Evolutionary conservation across 2,329 filamentous ascomycete species (phyloP), one percentile per base, ranked within the genome.

Genomic region (Iodosphaeria phyllophila): DNA sequence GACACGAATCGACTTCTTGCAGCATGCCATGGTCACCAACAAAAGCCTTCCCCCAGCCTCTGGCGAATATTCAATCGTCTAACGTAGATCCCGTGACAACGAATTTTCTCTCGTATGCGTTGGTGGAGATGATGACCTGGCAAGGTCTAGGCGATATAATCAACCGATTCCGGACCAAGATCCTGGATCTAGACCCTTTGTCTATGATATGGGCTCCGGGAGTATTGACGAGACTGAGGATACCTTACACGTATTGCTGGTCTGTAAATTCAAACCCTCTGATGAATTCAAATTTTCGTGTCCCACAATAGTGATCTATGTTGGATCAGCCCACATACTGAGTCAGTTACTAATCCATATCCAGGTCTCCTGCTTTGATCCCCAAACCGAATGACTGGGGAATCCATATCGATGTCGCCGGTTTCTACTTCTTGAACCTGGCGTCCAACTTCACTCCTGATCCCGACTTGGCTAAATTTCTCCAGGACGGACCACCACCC

Each of bases 231-330:
- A 69, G 79, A 16, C 54, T 93, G 16, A 66, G 65, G 23, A 64
- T 93, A 10, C 82, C 84, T 1, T 80, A 79, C 37, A 92, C 84
- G 0, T 95, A 93, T 42, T 89, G 83, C 48, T 93, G 84, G 83
- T 43, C 50, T 50, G 51, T 48, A 19, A 19, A 8, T 19, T 8
- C 8, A 8, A 19, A 8, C 11, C 8, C 11, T n/a, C 8, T 19
- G 18, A 16, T n/a, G 18, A 19, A 19, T 19, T 8, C 18, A 11
- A 19, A 11, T 19, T n/a, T n/a, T n/a, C n/a, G n/a, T n/a, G n/a
- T n/a, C n/a, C n/a, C n/a, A n/a, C n/a, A n/a, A n/a, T n/a, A n/a
- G n/a, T n/a, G n/a, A n/a, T n/a, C n/a, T n/a, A n/a, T n/a, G n/a
- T n/a, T n/a, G n/a, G n/a, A n/a, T n/a, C n/a, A n/a, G n/a, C n/a